These are phyloP conservation scores for Suaeda aralocaspica DNA, from an alignment of 148 eudicot species.

Conservation along the genomic window DNA sequence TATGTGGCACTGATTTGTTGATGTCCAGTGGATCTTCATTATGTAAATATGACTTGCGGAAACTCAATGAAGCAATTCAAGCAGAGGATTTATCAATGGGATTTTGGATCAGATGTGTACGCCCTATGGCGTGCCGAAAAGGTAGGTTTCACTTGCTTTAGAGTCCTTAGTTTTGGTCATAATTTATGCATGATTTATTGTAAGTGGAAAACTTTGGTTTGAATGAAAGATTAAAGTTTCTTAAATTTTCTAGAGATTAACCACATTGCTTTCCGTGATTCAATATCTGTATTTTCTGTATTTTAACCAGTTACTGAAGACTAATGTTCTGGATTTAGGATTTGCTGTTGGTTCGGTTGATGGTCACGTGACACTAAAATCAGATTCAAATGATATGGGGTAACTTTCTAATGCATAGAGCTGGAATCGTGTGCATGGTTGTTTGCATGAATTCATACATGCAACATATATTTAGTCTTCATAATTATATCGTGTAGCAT, in stretches of 20 bases:
- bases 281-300: constrained; percentile 5
- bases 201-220: neutral
- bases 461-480: neutral
- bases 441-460: neutral
- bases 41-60: constrained; percentile 62
- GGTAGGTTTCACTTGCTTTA: constrained; percentile 42
- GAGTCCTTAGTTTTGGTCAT: neutral
- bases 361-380: constrained; percentile 70
- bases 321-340: constrained; percentile 37
- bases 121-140: constrained; percentile 45
- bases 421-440: neutral
- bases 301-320: neutral
- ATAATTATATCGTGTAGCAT: neutral
- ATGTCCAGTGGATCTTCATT: constrained; percentile 64
- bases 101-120: constrained; percentile 61
- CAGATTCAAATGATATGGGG: constrained; percentile 52
- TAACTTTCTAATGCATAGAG: constrained; percentile 28
- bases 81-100: constrained; percentile 38
- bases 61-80: constrained; percentile 32
- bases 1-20: constrained; percentile 47
- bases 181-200: neutral
- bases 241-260: neutral
- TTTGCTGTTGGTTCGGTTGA: constrained; percentile 86
- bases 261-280: neutral
- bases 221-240: neutral